Evolutionary conservation across 2,329 filamentous ascomycete species (phyloP).

Genomic region (Ophiostoma novo-ulmi): DNA sequence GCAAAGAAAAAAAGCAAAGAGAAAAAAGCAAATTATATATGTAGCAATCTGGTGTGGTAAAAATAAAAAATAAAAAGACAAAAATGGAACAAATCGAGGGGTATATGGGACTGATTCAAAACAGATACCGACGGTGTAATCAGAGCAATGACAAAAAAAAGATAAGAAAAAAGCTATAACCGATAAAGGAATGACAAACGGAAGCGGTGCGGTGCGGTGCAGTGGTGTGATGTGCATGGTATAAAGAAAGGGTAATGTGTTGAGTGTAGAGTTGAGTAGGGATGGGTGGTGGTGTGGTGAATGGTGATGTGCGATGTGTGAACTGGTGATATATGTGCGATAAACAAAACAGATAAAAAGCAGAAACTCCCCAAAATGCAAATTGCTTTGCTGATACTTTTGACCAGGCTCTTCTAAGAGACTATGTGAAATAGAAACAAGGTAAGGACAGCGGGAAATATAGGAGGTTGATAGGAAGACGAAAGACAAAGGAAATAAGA

Average conservation of each 20-base stretch:
- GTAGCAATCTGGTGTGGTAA: neutral
- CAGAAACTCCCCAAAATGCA: neutral
- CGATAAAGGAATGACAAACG: slow-evolving; percentile 1
- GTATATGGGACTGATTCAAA: slow-evolving; percentile 15
- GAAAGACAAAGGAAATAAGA: slow-evolving; percentile 6
- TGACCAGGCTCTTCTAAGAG: neutral
- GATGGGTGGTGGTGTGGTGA: neutral
- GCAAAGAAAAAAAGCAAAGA: neutral
- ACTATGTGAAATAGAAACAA: neutral
- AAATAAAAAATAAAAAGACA: neutral
- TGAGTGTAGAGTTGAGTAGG: neutral
- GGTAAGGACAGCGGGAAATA: neutral
- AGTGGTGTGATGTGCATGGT: neutral
- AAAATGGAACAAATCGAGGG: neutral
- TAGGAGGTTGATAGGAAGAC: neutral
- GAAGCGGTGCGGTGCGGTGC: slow-evolving; percentile 9
- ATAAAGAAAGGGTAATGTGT: neutral
- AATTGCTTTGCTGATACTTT: slow-evolving; percentile 14
- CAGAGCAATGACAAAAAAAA: neutral
- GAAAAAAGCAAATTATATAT: neutral
- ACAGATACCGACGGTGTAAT: slow-evolving; percentile 6
- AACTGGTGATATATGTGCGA: neutral
- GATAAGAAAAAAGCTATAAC: neutral
- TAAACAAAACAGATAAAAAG: neutral
- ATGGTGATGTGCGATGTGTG: neutral